Evolutionary conservation across 108 stramenopile genomes (phyloP), one percentile per base, ranked within the genome.

Genomic region (Pseudonitzschia pungens): DNA sequence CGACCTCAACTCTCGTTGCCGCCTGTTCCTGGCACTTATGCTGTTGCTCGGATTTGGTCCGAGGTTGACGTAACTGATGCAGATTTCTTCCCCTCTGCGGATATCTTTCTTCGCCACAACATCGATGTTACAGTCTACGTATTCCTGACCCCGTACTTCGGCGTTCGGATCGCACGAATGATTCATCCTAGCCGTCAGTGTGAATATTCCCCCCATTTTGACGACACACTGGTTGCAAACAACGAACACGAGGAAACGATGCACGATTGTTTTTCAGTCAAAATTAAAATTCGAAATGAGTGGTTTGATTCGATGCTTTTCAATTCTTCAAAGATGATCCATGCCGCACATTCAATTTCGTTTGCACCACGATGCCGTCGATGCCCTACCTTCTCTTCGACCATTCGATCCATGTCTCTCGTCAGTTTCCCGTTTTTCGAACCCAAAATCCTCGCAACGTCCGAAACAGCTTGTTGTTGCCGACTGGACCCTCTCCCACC

Each of bases 101-200:
- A 89, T 78, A 31, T 82, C 79, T 14, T 75, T 42, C 44, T 32
- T 57, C 1, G 88, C 85, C 2, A 86, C 80, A 18, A 89, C 15
- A 78, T 89, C 88, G 15, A 89, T 76, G 68, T 76, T 75, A 28
- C 62, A 69, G 67, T 86, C 88, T 9, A 82, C 68, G 67, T 78
- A 89, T 45, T 80, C 81, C 62, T 83, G 81, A 43, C 78, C 65
- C 42, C 55, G 53, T 14, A 83, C 52, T 52, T 80, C 73, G 26
- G 82, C 85, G 69, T 71, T 72, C 16, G 79, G 79, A 22, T 72
- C 82, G 64, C 85, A 86, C 15, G 79, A 83, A 60, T 86, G 85
- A 59, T 86, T 86, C 58, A 83, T 82, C 15, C 69, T 59, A 22
- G 88, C 68, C 4, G 83, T 80, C 48, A 86, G 60, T 0, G 72